Evolutionary conservation across 176 grass and related monocot genomes (phyloP), one percentile per base, ranked within the genome.

Genomic region (Alopecurus myosuroides): DNA sequence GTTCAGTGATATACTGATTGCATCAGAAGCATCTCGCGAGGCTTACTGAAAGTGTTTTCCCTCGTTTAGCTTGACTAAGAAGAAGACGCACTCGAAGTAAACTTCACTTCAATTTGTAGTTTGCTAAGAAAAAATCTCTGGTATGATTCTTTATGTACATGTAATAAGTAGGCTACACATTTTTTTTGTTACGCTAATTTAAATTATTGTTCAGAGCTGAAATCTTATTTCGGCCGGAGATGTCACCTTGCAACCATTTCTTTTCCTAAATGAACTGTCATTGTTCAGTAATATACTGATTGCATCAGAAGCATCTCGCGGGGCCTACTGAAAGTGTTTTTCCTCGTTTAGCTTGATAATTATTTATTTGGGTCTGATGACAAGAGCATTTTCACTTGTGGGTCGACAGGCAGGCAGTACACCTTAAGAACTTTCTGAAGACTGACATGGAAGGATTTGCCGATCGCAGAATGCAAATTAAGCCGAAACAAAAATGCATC

Each of bases 1-100:
- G 9, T 42, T 12, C 12, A 33, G 64, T 51, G 44, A 7, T n/a
- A n/a, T 74, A 12, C 72, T 46, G 42, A 37, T 34, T 45, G 30
- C 50, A 17, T 35, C 29, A 37, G 31, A 72, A 66, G 45, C 66
- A 56, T 71, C 2, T 18, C 26, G 34, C 11, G 23, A 33, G 55
- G 68, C 12, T 70, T 80, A 0, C 5, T 63, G 30, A 33, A n/a
- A 75, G 3, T 45, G 23, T 29, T 42, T n/a, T 79, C 36, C 4
- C 22, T 37, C 44, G 15, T 61, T 18, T 18, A 60, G 20, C 23
- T 73, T 52, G 11, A 22, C 4, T n/a, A n/a, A n/a, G n/a, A n/a
- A n/a, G n/a, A 97, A 97, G 81, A 81, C 85, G 18, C 90, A 91
- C 77, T 79, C 81, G 10, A 91, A 86, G 62, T 83, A 83, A 49